Evolutionary conservation across 2,329 filamentous ascomycete genomes (phyloP), one percentile per base, ranked within the genome.

Genomic region (Aureobasidium namibiae): DNA sequence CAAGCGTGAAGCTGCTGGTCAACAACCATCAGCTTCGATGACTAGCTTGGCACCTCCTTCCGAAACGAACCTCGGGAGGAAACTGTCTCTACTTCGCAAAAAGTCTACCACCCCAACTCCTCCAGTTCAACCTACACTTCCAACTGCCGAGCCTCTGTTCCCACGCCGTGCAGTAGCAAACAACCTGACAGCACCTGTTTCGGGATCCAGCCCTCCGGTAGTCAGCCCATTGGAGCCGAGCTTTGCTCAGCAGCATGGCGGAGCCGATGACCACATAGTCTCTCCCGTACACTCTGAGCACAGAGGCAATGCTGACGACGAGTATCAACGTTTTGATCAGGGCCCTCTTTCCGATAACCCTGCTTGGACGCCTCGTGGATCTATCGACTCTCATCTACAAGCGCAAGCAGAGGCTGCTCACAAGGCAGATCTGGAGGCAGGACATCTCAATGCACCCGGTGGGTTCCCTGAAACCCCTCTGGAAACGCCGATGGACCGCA

Each of bases 301-400:
- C 62, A 80, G 79, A 8, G 73, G 75, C 42, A 80, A 86, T 65
- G 82, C 83, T n/a, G 76, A 78, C 33, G 74, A 80, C 11, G 85
- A 86, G 59, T 85, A 86, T 67, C 81, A 81, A 16, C 78, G 77
- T 24, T 97, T 97, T 68, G 88, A 94, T 67, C 92, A 97, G 74
- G 94, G 92, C 2, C 94, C 94, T 1, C 80, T 96, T 24, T 73
- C 82, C 10, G 91, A 97, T 60, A 88, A 94, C 71, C 92, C 94
- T 3, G 89, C 91, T 1, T 95, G 95, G 68, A 79, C 83, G 11
- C 89, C 89, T 4, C 69, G 73, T 3, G 72, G 74, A 23, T 67
- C 71, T 10, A 54, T 64, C 10, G 65, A 67, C 14, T 56, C 60
- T 4, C 61, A 56, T 18, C 14, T 54, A 31, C 59, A 63, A 31